Percentiles rank a stretch among this genome's conserved stretches.
phyloP scores from a whole-genome alignment of 768 basidiomycete species.

The Scleroderma bovista region DNA sequence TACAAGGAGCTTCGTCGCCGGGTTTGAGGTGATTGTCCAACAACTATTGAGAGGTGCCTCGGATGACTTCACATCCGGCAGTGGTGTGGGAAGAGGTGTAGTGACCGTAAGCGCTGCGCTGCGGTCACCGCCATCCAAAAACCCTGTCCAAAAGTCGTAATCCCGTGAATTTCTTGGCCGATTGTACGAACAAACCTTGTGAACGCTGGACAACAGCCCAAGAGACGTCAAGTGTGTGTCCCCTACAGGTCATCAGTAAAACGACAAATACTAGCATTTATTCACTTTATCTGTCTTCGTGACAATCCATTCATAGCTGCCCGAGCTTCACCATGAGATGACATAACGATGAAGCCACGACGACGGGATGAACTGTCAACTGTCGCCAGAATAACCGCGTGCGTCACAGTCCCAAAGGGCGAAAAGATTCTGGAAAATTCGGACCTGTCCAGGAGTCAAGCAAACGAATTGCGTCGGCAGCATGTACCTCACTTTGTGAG shows the following conservation, averaged over 20 bases:
- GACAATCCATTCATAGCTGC: conserved; percentile 61
- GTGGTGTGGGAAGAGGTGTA: conserved; percentile 29
- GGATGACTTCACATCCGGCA: conserved; percentile 19
- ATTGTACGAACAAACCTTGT: conserved; percentile 43
- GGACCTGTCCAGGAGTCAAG: conserved; percentile 18
- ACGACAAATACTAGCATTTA: background rate
- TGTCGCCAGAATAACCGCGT: conserved; percentile 79
- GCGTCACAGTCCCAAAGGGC: conserved; percentile 60
- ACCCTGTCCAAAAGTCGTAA: conserved; percentile 41
- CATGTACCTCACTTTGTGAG: conserved; percentile 56
- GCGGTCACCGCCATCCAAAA: conserved; percentile 79
- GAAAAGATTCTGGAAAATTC: conserved; percentile 63
- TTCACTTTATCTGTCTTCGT: conserved; percentile 65
- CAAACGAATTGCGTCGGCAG: background rate
- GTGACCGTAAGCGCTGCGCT: conserved; percentile 53
- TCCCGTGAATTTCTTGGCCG: conserved; percentile 1
- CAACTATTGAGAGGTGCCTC: conserved; percentile 27
- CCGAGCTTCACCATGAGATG: conserved; percentile 63
- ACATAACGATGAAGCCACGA: conserved; percentile 82
- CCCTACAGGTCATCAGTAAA: conserved; percentile 35
- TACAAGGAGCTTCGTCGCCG: conserved; percentile 53
- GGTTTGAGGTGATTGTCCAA: conserved; percentile 30
- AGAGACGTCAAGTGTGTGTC: conserved; percentile 73
- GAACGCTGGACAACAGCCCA: conserved; percentile 89
- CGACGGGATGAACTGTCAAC: conserved; percentile 80